phyloP scores from a whole-genome alignment of 257 asterid species.

The Ligustrum vulgare region DNA sequence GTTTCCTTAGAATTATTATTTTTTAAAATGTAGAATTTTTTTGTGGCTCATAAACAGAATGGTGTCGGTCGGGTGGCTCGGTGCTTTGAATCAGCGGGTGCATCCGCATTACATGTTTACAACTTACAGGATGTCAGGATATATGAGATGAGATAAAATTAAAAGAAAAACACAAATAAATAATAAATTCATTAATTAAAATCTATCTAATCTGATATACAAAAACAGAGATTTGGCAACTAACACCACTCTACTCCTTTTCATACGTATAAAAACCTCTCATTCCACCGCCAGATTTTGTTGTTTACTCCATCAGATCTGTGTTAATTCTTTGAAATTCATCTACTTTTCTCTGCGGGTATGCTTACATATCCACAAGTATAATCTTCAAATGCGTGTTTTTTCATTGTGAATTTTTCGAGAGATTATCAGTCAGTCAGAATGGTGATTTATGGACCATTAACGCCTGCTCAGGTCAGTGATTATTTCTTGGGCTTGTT shows the following conservation, averaged over 20 bases:
- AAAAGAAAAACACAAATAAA: too few species aligned
- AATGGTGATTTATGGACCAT: constrained; percentile 82
- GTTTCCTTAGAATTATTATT: too few species aligned
- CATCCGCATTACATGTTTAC: too few species aligned
- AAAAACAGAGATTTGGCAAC: neutral
- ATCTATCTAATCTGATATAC: too few species aligned
- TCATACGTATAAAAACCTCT: neutral
- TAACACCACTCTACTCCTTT: neutral
- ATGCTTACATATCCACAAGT: neutral
- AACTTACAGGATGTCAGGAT: too few species aligned
- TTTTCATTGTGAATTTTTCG: constrained; percentile 19
- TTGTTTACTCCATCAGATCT: constrained; percentile 37
- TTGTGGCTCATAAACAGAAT: too few species aligned
- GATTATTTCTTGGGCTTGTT: constrained; percentile 1
- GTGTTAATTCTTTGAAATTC: constrained; percentile 18
- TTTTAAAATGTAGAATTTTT: too few species aligned
- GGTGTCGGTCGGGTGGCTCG: too few species aligned
- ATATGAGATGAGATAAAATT: too few species aligned
- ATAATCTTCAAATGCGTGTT: constrained; percentile 6
- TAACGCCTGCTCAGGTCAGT: constrained; percentile 80
- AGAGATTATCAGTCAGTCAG: constrained; percentile 6
- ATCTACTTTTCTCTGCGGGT: constrained; percentile 29
- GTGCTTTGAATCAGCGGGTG: too few species aligned
- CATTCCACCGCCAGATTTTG: constrained; percentile 24
- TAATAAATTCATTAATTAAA: too few species aligned